Conservation (phyloP, 2,329 filamentous ascomycete genomes). For the Exophiala alcalophila region DNA sequence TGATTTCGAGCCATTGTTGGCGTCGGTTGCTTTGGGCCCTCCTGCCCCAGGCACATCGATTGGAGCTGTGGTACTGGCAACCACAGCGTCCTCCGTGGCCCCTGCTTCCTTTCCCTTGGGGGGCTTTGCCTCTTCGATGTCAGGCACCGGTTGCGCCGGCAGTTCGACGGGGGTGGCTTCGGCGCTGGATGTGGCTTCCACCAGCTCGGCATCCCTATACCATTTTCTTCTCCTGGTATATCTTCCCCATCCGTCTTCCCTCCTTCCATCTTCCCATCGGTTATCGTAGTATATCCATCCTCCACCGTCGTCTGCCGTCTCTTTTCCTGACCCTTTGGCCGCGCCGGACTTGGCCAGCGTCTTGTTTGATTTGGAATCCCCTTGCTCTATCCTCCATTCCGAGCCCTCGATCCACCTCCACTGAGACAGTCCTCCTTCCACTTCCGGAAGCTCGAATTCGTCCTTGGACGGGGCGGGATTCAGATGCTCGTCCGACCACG, state of each 20-base stretch:
- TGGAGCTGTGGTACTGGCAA: slow-evolving; percentile 1
- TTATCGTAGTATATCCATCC: slow-evolving; percentile 99
- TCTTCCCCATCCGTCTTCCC: slow-evolving; percentile 88
- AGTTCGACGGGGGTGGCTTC: slow-evolving; percentile 46
- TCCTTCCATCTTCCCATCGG: slow-evolving; percentile 89
- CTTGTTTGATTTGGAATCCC: slow-evolving; percentile 36
- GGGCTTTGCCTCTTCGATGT: slow-evolving; percentile 24
- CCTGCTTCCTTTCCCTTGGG: slow-evolving; percentile 22
- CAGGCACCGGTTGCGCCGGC: slow-evolving; percentile 25
- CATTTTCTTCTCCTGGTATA: slow-evolving; percentile 94
- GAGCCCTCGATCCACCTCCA: slow-evolving; percentile 84
- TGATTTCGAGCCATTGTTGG: slow-evolving; percentile 11
- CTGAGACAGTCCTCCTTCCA: slow-evolving; percentile 59
- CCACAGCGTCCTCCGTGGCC: slow-evolving; percentile 9
- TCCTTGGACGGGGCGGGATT: slow-evolving; percentile 75
- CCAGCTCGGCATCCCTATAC: slow-evolving; percentile 93
- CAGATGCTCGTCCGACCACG: slow-evolving; percentile 96
- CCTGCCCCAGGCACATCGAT: slow-evolving; percentile 2
- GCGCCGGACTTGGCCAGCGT: slow-evolving; percentile 40
- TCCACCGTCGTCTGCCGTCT: slow-evolving; percentile 56
- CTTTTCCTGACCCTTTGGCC: slow-evolving; percentile 31
- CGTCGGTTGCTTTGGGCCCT: slow-evolving; percentile 16
- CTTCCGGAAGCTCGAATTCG: slow-evolving; percentile 65
- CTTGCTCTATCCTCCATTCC: slow-evolving; percentile 81
- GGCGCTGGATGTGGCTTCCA: slow-evolving; percentile 61